Percentiles rank a stretch among this genome's conserved stretches.
These are phyloP conservation scores for Colletotrichum somersetense DNA, from an alignment of 2,329 filamentous ascomycete species.

Conservation along the genomic window DNA sequence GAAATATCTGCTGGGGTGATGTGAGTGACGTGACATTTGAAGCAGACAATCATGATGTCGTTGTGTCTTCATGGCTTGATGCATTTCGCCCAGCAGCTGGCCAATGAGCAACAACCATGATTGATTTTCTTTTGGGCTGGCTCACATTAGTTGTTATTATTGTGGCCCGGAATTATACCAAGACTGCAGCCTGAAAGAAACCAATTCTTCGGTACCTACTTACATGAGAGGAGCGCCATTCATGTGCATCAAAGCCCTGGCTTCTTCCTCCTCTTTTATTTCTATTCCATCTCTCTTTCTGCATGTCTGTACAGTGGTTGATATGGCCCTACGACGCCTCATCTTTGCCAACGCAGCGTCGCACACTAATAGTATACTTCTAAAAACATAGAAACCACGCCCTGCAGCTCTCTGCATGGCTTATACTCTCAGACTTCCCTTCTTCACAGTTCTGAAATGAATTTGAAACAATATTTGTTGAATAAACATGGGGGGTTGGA, in stretches of 20 bases:
- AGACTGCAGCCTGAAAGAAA: not conserved
- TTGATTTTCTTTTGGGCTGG: not conserved
- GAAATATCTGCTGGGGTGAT: not conserved
- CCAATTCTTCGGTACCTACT: not conserved
- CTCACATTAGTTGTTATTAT: not conserved
- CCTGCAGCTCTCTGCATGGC: not conserved
- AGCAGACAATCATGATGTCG: not conserved
- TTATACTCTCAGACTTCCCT: not conserved
- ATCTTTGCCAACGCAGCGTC: not conserved
- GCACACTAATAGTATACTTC: not conserved
- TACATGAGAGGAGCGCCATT: not conserved
- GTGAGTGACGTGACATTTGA: not conserved
- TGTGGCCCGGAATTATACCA: not conserved
- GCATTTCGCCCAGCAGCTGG: not conserved
- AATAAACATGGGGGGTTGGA: not conserved
- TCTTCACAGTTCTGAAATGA: not conserved
- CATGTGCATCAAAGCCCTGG: not conserved
- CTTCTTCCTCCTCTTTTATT: not conserved
- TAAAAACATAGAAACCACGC: not conserved
- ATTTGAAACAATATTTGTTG: not conserved
- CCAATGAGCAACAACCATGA: not conserved
- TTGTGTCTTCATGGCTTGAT: not conserved
- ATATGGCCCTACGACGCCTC: not conserved
- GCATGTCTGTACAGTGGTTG: not conserved
- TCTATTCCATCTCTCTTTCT: not conserved